Percentiles rank a stretch among this genome's conserved stretches.
Evolutionary conservation across 306 rosid species (phyloP).

Genomic region (Lupinus albus): DNA sequence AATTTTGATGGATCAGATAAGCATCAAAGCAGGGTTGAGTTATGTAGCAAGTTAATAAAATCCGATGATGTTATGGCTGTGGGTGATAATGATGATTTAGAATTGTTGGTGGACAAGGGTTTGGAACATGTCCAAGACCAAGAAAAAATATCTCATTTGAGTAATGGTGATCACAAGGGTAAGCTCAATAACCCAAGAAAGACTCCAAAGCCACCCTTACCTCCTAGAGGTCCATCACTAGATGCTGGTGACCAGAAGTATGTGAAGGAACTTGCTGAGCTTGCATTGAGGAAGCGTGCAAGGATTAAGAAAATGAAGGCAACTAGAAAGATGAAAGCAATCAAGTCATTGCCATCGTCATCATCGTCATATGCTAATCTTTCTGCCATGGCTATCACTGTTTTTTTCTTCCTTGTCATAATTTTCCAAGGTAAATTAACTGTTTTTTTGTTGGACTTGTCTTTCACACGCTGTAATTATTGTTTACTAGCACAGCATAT

Average conservation of each 20-base stretch:
- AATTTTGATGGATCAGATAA: conserved; percentile 50
- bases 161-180: conserved; percentile 37
- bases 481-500: conserved; percentile 15
- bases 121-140: conserved; percentile 37
- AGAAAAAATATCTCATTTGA: conserved; percentile 22
- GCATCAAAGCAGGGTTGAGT: conserved; percentile 49
- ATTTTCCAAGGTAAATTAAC: conserved; percentile 60
- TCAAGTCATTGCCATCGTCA: conserved; percentile 47
- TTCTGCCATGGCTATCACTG: conserved; percentile 65
- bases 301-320: conserved; percentile 61
- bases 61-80: conserved; percentile 39
- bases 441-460: conserved; percentile 20
- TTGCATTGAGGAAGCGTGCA: conserved; percentile 70
- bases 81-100: conserved; percentile 39
- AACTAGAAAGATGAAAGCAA: conserved; percentile 57
- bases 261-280: conserved; percentile 63
- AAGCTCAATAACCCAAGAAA: conserved; percentile 49
- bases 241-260: conserved; percentile 71
- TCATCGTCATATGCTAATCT: conserved; percentile 49
- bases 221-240: conserved; percentile 70
- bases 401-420: conserved; percentile 57
- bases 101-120: conserved; percentile 48
- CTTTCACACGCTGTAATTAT: conserved; percentile 11
- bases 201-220: conserved; percentile 72
- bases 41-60: conserved; percentile 47